These are phyloP conservation scores for Russula foetens DNA, from an alignment of 768 basidiomycete species.

Conservation along the genomic window DNA sequence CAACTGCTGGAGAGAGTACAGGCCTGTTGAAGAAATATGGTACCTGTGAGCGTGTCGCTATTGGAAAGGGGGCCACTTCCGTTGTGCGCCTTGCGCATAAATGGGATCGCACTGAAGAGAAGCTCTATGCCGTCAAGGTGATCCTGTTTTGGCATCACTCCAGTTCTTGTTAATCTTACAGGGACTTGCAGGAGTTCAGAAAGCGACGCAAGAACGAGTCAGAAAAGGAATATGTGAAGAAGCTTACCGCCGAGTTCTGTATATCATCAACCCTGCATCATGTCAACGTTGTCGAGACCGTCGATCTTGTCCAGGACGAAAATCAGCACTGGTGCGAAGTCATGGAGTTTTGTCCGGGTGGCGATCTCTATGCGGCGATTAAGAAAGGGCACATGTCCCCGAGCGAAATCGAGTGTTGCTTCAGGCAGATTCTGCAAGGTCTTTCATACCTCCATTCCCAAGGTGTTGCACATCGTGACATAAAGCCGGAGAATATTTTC, in stretches of 20 bases:
- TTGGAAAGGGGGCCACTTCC: conserved; percentile 97
- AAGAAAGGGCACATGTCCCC: conserved; percentile 93
- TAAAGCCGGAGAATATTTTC: conserved; percentile 97
- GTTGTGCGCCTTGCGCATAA: conserved; percentile 96
- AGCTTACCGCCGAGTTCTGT: conserved; percentile 98
- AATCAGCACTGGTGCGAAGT: conserved; percentile 97
- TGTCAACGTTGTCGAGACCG: conserved; percentile 94
- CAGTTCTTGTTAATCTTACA: not conserved
- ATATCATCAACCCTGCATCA: conserved; percentile 95
- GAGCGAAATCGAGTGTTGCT: conserved; percentile 93
- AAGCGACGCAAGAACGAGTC: conserved; percentile 97
- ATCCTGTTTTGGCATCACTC: not conserved
- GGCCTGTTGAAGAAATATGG: conserved; percentile 86
- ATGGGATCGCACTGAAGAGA: conserved; percentile 95
- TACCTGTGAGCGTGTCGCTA: conserved; percentile 92
- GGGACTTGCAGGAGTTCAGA: conserved; percentile 76
- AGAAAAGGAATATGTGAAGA: conserved; percentile 99
- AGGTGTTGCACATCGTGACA: conserved; percentile 95
- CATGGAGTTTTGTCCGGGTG: conserved; percentile 99
- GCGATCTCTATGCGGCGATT: conserved; percentile 97
- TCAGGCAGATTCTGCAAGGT: conserved; percentile 90
- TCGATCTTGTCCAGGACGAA: conserved; percentile 99
- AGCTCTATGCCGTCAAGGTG: conserved; percentile 97
- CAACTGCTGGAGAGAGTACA: conserved; percentile 43
- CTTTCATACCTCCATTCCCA: conserved; percentile 90